Conservation (phyloP, 2,329 filamentous ascomycete species). For the Lasiodiplodia citricola region DNA sequence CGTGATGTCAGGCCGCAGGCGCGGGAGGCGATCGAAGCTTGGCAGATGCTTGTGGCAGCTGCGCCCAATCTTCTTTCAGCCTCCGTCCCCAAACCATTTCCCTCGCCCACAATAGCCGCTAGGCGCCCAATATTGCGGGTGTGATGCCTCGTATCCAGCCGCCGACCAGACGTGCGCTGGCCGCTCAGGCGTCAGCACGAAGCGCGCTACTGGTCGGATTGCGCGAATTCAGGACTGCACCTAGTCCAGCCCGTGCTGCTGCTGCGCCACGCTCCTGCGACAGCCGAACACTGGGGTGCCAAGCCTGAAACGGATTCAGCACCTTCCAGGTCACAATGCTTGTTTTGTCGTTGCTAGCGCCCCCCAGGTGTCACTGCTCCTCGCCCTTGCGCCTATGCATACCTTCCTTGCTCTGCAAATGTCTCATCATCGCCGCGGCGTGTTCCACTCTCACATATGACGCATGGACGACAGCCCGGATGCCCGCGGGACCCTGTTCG, state of each 20-base stretch:
- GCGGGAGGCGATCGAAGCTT: not conserved
- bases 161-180: not conserved
- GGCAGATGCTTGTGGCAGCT: not conserved
- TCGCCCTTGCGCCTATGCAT: not conserved
- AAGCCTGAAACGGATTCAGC: not conserved
- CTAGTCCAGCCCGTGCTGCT: not conserved
- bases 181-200: not conserved
- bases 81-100: not conserved
- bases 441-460: not conserved
- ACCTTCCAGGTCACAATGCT: not conserved
- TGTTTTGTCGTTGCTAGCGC: not conserved
- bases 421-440: no score
- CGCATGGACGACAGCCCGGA: not conserved
- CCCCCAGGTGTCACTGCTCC: not conserved
- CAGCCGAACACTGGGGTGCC: not conserved
- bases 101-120: not conserved
- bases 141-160: not conserved
- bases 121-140: no score
- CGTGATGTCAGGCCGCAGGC: not conserved
- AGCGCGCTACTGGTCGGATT: not conserved
- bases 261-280: not conserved
- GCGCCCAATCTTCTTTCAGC: not conserved
- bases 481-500: not conserved
- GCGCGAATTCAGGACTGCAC: not conserved
- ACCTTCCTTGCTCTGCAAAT: not conserved